A percentile compares a stretch with the other conserved stretches of the same genome.
These are phyloP conservation scores for Hibiscus syriacus DNA, from an alignment of 345 rosid species.

Conservation along the genomic window DNA sequence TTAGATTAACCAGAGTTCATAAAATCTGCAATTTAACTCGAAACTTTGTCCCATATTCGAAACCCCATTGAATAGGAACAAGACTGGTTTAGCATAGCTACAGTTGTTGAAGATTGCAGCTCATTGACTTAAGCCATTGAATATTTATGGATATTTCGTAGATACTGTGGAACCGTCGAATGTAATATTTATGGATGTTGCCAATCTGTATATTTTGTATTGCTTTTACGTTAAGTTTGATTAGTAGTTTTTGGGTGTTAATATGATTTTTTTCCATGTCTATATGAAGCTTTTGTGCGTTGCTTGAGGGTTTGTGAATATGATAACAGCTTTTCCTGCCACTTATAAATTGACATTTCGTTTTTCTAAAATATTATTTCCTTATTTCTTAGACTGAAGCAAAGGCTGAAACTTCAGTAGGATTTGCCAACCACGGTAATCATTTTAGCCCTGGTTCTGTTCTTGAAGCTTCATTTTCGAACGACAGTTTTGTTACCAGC, in stretches of 20 bases:
- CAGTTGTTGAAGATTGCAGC: no score
- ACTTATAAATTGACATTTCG: background rate
- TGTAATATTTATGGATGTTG: no score
- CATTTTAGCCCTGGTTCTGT: constrained; percentile 85
- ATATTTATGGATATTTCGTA: background rate
- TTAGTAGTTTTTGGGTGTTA: background rate
- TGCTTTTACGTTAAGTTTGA: background rate
- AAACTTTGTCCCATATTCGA: background rate
- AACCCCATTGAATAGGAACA: background rate
- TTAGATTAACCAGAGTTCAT: background rate
- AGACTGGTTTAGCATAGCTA: no score
- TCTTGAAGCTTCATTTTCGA: constrained; percentile 81
- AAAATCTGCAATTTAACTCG: background rate
- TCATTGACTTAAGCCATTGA: background rate
- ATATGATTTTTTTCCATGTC: background rate
- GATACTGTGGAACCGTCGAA: background rate
- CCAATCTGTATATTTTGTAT: background rate
- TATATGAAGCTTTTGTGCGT: background rate
- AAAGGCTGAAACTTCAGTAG: constrained; percentile 19
- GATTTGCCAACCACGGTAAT: constrained; percentile 29
- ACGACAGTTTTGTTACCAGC: constrained; percentile 69
- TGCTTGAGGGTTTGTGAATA: background rate
- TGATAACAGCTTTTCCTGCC: background rate
- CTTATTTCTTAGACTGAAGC: constrained; percentile 25
- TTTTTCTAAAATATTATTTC: background rate